phyloP scores from a whole-genome alignment of 140 eudicot genomes.

The Erigeron philadelphicus region DNA sequence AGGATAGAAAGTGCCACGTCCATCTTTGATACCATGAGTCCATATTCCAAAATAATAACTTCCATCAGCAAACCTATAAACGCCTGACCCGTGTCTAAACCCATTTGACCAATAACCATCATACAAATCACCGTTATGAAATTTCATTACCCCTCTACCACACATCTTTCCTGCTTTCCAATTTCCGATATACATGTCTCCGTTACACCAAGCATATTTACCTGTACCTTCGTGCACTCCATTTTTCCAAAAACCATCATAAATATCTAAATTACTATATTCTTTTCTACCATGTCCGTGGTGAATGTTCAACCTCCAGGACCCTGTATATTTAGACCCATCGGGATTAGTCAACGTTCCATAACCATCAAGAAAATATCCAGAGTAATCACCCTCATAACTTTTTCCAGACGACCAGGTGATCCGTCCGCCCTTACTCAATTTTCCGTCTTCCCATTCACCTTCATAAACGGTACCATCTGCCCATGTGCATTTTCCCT shows the following conservation, averaged over 20 bases:
- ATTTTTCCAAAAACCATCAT: slow-evolving; percentile 91
- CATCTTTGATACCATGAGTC: slow-evolving; percentile 89
- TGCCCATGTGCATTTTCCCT: slow-evolving; percentile 79
- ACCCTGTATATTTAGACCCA: slow-evolving; percentile 65
- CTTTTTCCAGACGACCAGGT: slow-evolving; percentile 60
- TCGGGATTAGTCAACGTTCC: slow-evolving; percentile 54
- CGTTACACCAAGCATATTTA: slow-evolving; percentile 70
- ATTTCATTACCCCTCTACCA: slow-evolving; percentile 91
- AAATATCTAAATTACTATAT: slow-evolving; percentile 63
- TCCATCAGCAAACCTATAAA: slow-evolving; percentile 75
- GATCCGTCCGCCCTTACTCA: slow-evolving; percentile 72
- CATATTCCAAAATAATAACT: slow-evolving; percentile 87
- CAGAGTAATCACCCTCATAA: slow-evolving; percentile 83
- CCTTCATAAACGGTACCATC: slow-evolving; percentile 82
- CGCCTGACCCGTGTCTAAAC: slow-evolving; percentile 75
- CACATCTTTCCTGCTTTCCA: slow-evolving; percentile 85
- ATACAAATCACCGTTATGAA: slow-evolving; percentile 74
- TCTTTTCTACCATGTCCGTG: slow-evolving; percentile 86
- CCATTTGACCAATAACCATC: slow-evolving; percentile 89
- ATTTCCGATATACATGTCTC: slow-evolving; percentile 64
- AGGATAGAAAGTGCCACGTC: slow-evolving; percentile 79
- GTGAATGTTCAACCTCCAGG: slow-evolving; percentile 69
- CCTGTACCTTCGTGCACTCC: slow-evolving; percentile 91
- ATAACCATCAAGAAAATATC: slow-evolving; percentile 75
- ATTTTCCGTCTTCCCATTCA: slow-evolving; percentile 87